Percentiles rank a stretch among this genome's conserved stretches.
Conservation (phyloP, 768 basidiomycete species). For the Lanmaoa pseudosensibilis region DNA sequence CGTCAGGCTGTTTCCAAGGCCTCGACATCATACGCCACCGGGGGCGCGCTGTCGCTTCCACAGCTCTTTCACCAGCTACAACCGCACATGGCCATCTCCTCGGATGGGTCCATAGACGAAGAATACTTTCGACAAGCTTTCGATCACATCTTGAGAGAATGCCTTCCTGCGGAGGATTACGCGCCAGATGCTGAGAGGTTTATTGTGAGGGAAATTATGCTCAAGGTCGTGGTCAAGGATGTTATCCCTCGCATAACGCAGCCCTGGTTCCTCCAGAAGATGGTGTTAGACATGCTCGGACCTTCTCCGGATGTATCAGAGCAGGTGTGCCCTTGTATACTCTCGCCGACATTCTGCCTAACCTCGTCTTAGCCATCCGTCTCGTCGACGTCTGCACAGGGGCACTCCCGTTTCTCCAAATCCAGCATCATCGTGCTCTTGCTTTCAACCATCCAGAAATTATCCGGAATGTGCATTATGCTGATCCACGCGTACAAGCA, state of each 20-base stretch:
- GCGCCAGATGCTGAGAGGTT: constrained; percentile 69
- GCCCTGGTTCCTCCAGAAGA: constrained; percentile 86
- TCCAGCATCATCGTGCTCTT: constrained; percentile 63
- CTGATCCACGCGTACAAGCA: constrained; percentile 70
- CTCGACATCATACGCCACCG: constrained; percentile 67
- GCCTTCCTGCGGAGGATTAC: constrained; percentile 79
- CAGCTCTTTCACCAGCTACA: constrained; percentile 79
- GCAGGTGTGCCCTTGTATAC: constrained; percentile 16
- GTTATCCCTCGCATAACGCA: constrained; percentile 71
- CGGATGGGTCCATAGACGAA: constrained; percentile 65
- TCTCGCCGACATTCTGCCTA: not conserved
- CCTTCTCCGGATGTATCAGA: constrained; percentile 33
- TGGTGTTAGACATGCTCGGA: constrained; percentile 66
- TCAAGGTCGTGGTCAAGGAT: constrained; percentile 72
- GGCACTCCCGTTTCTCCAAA: constrained; percentile 41
- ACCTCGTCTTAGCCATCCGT: constrained; percentile 18
- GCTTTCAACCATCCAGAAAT: constrained; percentile 70
- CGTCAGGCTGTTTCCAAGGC: constrained; percentile 63
- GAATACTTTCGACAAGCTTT: constrained; percentile 80
- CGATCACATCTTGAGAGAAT: constrained; percentile 70
- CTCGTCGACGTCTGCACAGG: constrained; percentile 27
- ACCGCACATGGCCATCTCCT: constrained; percentile 76
- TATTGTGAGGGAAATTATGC: constrained; percentile 80
- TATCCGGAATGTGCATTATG: constrained; percentile 68
- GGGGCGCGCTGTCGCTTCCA: constrained; percentile 60